Evolutionary conservation across 129 eudicot genomes (phyloP), one percentile per base, ranked within the genome.

Genomic region (Flaveria sonorensis): DNA sequence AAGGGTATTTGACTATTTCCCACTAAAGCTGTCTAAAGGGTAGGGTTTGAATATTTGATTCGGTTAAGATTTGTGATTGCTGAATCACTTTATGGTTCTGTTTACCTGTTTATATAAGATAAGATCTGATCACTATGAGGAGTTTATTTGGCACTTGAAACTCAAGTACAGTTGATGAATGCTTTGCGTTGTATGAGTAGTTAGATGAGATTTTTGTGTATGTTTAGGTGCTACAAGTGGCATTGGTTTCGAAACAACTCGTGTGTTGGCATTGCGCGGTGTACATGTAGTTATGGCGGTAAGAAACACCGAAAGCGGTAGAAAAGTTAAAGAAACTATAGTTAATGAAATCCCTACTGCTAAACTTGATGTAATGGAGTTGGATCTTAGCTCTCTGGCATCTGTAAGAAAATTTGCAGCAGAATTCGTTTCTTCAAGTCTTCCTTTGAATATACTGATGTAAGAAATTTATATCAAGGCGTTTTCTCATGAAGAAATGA

Each of bases 201-300:
- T 9, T 19, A 52, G 51, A 19, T 63, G 63, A 26, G 12, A 12
- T 19, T 18, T 52, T 73, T 66, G 51, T 76, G 69, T 65, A 18
- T 32, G 13, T 82, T 74, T 84, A 89, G 97, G 97, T 70, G 96
- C 96, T 70, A 75, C 96, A 55, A 89, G 93, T 75, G 96, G 97
- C 18, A 89, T 92, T 20, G 97, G 97, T 15, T 36, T 74, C 15
- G 96, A 89, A 75, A 92, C 92, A 8, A 16, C 93, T 9, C 88
- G 92, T 26, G 88, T 86, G 52, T 89, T 92, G 10, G 93, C 89
- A 1, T 40, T 77, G 80, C 86, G 46, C 59, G 87, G 91, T 40
- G 97, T 83, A 18, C 93, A 89, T 88, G 88, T 92, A 53, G 73
- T 89, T 39, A 89, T 92, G 97, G 96, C 97, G 30, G 93, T 92